Percentiles rank a stretch among this genome's conserved stretches.
Evolutionary conservation across 441 rosid genomes (phyloP).

Genomic region (Codiaeum variegatum): DNA sequence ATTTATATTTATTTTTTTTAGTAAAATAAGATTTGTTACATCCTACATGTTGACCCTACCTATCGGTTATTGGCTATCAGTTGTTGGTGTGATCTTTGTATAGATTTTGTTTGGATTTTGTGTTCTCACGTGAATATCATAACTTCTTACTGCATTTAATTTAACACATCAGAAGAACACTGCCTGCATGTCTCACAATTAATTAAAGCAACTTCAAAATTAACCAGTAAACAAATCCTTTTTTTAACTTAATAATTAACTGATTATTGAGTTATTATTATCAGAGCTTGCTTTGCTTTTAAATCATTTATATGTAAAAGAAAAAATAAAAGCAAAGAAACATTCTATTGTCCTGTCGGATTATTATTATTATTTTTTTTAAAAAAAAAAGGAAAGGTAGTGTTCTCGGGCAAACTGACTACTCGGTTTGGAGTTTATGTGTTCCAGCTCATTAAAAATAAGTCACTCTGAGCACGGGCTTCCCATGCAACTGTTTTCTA

Average conservation of each 20-base stretch:
- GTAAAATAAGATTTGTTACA: too few relatives aligned
- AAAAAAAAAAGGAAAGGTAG: neutral
- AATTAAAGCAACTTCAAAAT: neutral
- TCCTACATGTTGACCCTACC: conserved; percentile 8
- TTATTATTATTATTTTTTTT: too few relatives aligned
- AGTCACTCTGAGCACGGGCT: neutral
- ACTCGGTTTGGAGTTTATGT: neutral
- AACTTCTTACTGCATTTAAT: conserved; percentile 19
- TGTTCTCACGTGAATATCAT: conserved; percentile 33
- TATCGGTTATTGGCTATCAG: conserved; percentile 9
- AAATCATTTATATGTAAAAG: too few relatives aligned
- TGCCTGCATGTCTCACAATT: neutral
- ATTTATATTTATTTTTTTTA: too few relatives aligned
- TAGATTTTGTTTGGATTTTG: conserved; percentile 36
- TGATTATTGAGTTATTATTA: too few relatives aligned
- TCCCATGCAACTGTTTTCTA: conserved; percentile 27
- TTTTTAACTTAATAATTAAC: too few relatives aligned
- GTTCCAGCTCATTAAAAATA: conserved; percentile 1
- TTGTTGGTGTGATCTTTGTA: conserved; percentile 25
- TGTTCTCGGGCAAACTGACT: neutral
- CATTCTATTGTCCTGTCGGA: conserved; percentile 12
- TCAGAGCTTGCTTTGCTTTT: too few relatives aligned
- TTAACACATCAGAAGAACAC: too few relatives aligned
- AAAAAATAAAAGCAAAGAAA: neutral
- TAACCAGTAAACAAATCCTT: neutral